Conservation (phyloP, 352 stramenopile genomes). For the Pythium aquatile region DNA sequence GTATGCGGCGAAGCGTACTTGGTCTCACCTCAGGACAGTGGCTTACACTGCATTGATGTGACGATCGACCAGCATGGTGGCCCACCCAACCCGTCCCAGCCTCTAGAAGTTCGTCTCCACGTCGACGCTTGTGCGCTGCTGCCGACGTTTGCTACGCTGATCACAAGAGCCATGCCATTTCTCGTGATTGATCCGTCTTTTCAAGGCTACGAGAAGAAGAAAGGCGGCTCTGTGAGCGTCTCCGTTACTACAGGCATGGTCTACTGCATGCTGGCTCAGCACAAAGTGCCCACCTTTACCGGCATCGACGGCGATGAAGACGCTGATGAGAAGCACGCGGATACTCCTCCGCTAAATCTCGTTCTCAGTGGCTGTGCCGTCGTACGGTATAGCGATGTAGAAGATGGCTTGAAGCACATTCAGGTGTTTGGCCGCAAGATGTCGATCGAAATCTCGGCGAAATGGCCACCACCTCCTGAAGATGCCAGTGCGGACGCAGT, state of each 20-base stretch:
- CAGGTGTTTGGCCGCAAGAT: conserved; percentile 74
- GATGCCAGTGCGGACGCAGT: not conserved
- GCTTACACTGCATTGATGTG: conserved; percentile 36
- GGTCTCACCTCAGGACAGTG: conserved; percentile 9
- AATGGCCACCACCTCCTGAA: conserved; percentile 49
- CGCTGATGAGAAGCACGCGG: not conserved
- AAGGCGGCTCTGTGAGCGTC: conserved; percentile 35
- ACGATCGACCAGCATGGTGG: conserved; percentile 39
- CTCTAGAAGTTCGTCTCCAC: conserved; percentile 56
- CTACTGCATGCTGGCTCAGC: conserved; percentile 55
- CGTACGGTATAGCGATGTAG: conserved; percentile 43
- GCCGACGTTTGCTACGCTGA: conserved; percentile 49
- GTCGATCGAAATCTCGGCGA: conserved; percentile 53
- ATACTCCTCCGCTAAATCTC: conserved; percentile 37
- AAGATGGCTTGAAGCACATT: conserved; percentile 43
- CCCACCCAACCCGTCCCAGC: not conserved
- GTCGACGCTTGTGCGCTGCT: conserved; percentile 57
- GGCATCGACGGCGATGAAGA: not conserved
- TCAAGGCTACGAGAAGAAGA: conserved; percentile 32
- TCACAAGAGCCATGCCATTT: conserved; percentile 45
- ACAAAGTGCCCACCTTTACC: conserved; percentile 1
- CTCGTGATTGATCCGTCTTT: conserved; percentile 43
- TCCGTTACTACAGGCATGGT: conserved; percentile 68
- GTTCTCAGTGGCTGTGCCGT: conserved; percentile 62
- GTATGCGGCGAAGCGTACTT: conserved; percentile 43